These are phyloP conservation scores for Paramecium bursaria DNA, from an alignment of 73 alveolate species.

Conservation along the genomic window DNA sequence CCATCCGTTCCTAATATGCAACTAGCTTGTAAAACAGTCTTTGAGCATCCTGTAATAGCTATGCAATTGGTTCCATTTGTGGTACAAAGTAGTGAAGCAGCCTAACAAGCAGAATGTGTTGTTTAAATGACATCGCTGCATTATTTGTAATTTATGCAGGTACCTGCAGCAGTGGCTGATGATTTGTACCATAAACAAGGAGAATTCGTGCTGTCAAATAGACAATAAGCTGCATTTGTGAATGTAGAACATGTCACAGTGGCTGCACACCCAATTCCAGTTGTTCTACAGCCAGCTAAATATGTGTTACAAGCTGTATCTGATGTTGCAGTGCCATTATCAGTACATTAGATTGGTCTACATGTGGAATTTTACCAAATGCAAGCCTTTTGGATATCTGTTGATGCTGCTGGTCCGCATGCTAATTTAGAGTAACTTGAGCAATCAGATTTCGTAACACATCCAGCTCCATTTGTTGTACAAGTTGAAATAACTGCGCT, in stretches of 20 bases:
- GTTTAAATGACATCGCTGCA: conserved; percentile 25
- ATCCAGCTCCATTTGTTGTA: conserved; percentile 31
- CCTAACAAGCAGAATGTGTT: not conserved
- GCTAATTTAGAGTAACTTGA: conserved; percentile 3
- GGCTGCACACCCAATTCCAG: conserved; percentile 17
- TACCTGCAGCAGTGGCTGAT: not conserved
- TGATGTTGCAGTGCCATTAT: conserved; percentile 21
- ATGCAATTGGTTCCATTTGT: conserved; percentile 32
- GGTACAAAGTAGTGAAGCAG: not conserved
- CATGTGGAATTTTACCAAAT: conserved; percentile 16
- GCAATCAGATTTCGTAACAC: not conserved
- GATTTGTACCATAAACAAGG: conserved; percentile 39
- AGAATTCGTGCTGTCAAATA: conserved; percentile 10
- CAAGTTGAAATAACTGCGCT: not conserved
- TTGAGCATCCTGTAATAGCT: not conserved
- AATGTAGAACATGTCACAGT: not conserved
- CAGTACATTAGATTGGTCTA: conserved; percentile 3
- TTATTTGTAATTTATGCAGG: conserved; percentile 7
- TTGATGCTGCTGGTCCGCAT: conserved; percentile 18
- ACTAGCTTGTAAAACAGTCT: not conserved
- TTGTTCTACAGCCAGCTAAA: conserved; percentile 8
- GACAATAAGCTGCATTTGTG: conserved; percentile 45
- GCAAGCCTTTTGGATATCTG: not conserved
- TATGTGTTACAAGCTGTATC: conserved; percentile 10
- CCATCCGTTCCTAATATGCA: conserved; percentile 33